Percentiles rank a stretch among this genome's conserved stretches.
Evolutionary conservation across 208 protist species (phyloP).

Genomic region (Endotrypanum monterogeii): DNA sequence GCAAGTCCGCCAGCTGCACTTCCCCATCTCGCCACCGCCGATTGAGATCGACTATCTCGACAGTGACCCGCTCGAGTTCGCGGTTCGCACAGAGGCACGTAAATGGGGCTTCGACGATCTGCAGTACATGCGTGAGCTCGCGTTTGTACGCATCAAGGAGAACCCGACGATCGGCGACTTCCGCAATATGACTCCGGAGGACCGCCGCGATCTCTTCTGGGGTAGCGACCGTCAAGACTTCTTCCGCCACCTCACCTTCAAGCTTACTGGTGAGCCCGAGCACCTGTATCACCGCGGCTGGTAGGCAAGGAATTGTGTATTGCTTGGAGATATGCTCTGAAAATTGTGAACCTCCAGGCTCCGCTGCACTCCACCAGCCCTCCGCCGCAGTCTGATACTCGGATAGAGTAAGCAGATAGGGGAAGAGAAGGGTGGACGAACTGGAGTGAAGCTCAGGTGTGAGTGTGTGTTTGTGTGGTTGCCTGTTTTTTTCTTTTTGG

Average conservation of each 20-base stretch:
- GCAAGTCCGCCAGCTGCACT: constrained; percentile 71
- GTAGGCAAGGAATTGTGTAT: constrained; percentile 32
- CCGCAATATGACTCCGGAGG: constrained; percentile 80
- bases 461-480: not conserved
- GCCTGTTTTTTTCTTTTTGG: not conserved
- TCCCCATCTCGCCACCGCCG: constrained; percentile 78
- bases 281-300: constrained; percentile 90
- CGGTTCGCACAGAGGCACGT: constrained; percentile 86
- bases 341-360: not conserved
- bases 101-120: constrained; percentile 89
- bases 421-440: not conserved
- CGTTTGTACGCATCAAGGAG: constrained; percentile 89
- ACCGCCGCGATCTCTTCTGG: constrained; percentile 87
- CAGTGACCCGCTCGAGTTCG: constrained; percentile 86
- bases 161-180: constrained; percentile 89
- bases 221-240: constrained; percentile 90
- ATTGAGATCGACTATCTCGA: constrained; percentile 90
- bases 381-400: not conserved
- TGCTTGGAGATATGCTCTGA: not conserved
- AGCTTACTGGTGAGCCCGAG: constrained; percentile 73
- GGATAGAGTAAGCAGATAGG: not conserved
- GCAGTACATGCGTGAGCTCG: constrained; percentile 88
- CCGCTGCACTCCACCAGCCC: not conserved
- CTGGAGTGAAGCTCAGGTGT: no score
- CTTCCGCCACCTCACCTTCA: constrained; percentile 79